Evolutionary conservation across 495 filamentous ascomycete species (phyloP).

Genomic region (Neurospora discreta): DNA sequence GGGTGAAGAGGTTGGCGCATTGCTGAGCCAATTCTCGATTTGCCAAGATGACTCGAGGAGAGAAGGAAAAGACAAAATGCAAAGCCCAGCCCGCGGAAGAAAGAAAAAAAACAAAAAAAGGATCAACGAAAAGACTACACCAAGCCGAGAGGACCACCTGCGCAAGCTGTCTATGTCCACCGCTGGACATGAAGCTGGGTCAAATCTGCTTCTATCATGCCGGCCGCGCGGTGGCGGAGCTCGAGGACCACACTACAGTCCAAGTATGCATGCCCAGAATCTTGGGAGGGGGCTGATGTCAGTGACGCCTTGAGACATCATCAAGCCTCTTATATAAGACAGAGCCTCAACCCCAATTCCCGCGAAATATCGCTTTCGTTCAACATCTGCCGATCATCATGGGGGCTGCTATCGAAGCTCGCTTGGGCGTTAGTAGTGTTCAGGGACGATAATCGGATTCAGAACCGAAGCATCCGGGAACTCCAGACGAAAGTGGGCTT

Average conservation of each 20-base stretch:
- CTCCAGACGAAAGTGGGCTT: background rate
- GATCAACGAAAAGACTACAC: background rate
- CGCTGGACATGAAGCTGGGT: background rate
- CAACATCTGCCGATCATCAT: background rate
- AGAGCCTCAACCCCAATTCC: background rate
- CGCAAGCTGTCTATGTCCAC: background rate
- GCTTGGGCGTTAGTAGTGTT: background rate
- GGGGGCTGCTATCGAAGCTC: background rate
- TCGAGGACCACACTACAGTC: background rate
- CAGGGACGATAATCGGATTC: background rate
- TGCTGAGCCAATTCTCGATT: background rate
- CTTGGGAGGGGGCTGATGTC: background rate
- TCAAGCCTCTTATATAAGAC: background rate
- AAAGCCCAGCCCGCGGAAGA: background rate
- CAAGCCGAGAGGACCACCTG: background rate
- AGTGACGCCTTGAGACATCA: background rate
- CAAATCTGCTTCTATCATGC: background rate
- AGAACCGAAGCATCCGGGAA: background rate
- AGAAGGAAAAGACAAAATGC: background rate
- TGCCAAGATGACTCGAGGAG: background rate
- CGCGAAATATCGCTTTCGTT: background rate
- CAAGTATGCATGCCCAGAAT: background rate
- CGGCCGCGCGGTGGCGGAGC: background rate
- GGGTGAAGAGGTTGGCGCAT: constrained; percentile 9
- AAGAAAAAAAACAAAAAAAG: too few relatives aligned